A percentile compares a stretch with the other conserved stretches of the same genome.
Evolutionary conservation across 73 alveolate species (phyloP).

Genomic region (Symbiodinium natans): DNA sequence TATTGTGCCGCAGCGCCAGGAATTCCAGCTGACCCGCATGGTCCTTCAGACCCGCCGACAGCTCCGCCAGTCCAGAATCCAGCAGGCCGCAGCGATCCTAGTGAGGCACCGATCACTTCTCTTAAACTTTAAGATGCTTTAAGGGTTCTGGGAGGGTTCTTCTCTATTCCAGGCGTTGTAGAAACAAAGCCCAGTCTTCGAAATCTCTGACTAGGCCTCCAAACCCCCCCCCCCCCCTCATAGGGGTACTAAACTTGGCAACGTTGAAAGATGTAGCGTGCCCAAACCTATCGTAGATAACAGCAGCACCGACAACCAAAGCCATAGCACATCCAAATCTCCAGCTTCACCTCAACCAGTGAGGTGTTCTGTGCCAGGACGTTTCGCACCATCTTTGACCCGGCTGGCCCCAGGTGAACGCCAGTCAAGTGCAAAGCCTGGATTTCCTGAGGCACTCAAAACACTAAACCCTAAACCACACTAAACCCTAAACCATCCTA

Average conservation of each 20-base stretch:
- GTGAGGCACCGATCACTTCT: too few relatives aligned
- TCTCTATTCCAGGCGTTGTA: too few relatives aligned
- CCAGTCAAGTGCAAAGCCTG: conserved; percentile 56
- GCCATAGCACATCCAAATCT: too few relatives aligned
- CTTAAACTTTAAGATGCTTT: too few relatives aligned
- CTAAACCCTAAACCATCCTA: not conserved
- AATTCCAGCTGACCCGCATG: conserved; percentile 68
- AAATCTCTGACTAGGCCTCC: too few relatives aligned
- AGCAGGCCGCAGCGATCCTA: conserved; percentile 79
- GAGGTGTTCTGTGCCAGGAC: conserved; percentile 86
- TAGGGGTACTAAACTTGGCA: too few relatives aligned
- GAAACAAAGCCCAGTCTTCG: too few relatives aligned
- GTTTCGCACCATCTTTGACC: conserved; percentile 93
- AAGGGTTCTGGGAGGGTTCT: too few relatives aligned
- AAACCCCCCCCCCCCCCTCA: too few relatives aligned
- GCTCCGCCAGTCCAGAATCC: conserved; percentile 86
- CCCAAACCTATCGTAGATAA: not conserved
- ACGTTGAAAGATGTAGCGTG: not conserved
- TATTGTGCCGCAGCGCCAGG: conserved; percentile 55
- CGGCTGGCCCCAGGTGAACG: conserved; percentile 79
- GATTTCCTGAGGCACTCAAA: conserved; percentile 33
- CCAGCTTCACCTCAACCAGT: conserved; percentile 38
- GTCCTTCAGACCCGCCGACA: conserved; percentile 49
- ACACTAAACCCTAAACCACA: not conserved
- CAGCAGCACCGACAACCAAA: too few relatives aligned